phyloP scores from a whole-genome alignment of 306 rosid genomes.

The Vachellia collinsii region DNA sequence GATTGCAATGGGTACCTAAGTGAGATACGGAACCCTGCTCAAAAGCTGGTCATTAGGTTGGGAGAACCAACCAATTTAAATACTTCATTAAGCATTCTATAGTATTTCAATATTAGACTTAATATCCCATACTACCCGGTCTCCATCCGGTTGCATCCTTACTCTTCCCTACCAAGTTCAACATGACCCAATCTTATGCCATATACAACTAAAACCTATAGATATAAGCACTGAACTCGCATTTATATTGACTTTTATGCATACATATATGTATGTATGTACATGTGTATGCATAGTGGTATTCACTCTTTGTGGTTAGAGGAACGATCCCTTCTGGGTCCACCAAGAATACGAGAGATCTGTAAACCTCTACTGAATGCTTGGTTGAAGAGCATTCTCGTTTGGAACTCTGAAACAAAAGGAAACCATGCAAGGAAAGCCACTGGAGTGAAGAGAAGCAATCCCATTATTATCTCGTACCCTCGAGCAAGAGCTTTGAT shows the following conservation, averaged over 20 bases:
- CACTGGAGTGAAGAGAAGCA: constrained; percentile 88
- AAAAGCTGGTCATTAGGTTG: neutral
- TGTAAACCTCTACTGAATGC: constrained; percentile 98
- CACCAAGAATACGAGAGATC: constrained; percentile 94
- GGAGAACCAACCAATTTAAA: neutral
- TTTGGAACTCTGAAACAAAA: constrained; percentile 93
- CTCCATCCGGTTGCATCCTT: neutral
- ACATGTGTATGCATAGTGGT: neutral
- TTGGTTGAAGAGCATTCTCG: constrained; percentile 96
- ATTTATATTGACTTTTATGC: constrained; percentile 22
- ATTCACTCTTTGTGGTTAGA: constrained; percentile 67
- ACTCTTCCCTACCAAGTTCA: neutral
- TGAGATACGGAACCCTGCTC: neutral
- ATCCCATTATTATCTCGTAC: constrained; percentile 79
- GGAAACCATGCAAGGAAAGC: constrained; percentile 99
- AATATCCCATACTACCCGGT: neutral
- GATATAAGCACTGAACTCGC: neutral
- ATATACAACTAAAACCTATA: neutral
- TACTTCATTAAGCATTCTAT: neutral
- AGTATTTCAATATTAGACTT: neutral
- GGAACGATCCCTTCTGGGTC: constrained; percentile 68
- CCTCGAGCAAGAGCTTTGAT: constrained; percentile 79
- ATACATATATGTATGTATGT: rapidly evolving
- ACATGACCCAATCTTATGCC: constrained; percentile 4
- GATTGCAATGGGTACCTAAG: neutral